Evolutionary conservation across 768 basidiomycete species (phyloP), one percentile per base, ranked within the genome.

Genomic region (Hypsizygus marmoreus): DNA sequence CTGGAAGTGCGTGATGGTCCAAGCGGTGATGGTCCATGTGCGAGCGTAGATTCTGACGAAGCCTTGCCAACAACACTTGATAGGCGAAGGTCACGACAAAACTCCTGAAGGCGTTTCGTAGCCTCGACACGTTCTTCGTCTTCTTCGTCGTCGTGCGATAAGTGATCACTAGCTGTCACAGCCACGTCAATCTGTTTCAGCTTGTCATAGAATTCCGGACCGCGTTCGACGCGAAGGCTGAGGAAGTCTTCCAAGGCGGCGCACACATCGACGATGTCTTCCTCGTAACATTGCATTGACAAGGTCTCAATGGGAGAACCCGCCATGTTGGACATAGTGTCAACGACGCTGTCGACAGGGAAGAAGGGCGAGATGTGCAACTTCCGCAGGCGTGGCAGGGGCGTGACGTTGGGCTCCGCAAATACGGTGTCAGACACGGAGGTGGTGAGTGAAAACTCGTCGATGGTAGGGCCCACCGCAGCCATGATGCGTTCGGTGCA

Each of bases 251-350:
- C 75, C 16, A 85, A 66, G 2, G 78, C 78, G 4, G 67, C 55
- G 57, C 82, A 83, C 22, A 79, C 70, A 50, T 85, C 83, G n/a
- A 76, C 74, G 8, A 82, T 74, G 54, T 84, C 82, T 50, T 82
- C 81, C 45, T 77, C 76, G 61, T 76, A 81, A 64, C 81, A 82
- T 49, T 80, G 75, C 40, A 83, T 67, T 6, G 77, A 76, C 13
- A 84, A 66, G 12, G 67, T 68, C 56, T 83, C 80, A 40, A 85
- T 77, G 17, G 82, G 83, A 0, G 78, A 80, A 3, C 73, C 78
- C 8, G 80, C 75, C 25, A 85, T 72, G 52, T 77, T 76, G 9
- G 77, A 61, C 55, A 82, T 73, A 3, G 82, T 82, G 53, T 81
- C 76, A 20, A 78, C 77, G 47, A 83, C 76, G 55, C 70, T 73